Conservation (phyloP, 345 rosid species). For the Iberis pinnata region DNA sequence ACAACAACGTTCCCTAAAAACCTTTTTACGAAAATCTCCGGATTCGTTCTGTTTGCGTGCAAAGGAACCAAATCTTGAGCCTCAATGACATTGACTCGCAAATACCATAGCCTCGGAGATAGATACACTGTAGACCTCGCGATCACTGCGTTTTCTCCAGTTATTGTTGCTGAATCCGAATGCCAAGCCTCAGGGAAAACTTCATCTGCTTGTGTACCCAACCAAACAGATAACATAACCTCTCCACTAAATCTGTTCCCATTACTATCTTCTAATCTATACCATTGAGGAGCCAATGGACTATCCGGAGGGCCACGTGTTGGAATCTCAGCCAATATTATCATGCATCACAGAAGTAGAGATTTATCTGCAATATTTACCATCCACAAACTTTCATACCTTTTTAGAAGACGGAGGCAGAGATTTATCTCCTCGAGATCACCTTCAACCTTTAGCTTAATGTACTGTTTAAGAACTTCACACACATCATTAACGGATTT, state of each 20-base stretch:
- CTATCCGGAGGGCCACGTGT: slow-evolving; percentile 36
- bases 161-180: slow-evolving; percentile 24
- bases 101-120: slow-evolving; percentile 38
- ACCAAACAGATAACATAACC: slow-evolving; percentile 41
- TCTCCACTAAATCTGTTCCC: slow-evolving; percentile 31
- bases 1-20: slow-evolving; percentile 31
- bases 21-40: slow-evolving; percentile 39
- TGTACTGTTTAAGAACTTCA: slow-evolving; percentile 62
- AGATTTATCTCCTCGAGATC: slow-evolving; percentile 80
- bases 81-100: slow-evolving; percentile 36
- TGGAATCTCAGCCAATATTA: slow-evolving; percentile 26
- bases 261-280: slow-evolving; percentile 29
- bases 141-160: slow-evolving; percentile 21
- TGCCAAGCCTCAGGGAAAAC: slow-evolving; percentile 41
- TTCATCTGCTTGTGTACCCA: slow-evolving; percentile 41
- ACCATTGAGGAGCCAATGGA: slow-evolving; percentile 38
- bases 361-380: no score
- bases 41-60: slow-evolving; percentile 30
- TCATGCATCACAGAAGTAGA: no score
- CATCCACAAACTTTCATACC: slow-evolving; percentile 36
- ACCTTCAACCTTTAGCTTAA: slow-evolving; percentile 51
- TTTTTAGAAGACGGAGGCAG: slow-evolving; percentile 63
- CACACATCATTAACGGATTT: slow-evolving; percentile 41
- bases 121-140: slow-evolving; percentile 30
- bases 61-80: slow-evolving; percentile 43